Evolutionary conservation across 768 basidiomycete genomes (phyloP).

Genomic region (Sutorius australiensis): DNA sequence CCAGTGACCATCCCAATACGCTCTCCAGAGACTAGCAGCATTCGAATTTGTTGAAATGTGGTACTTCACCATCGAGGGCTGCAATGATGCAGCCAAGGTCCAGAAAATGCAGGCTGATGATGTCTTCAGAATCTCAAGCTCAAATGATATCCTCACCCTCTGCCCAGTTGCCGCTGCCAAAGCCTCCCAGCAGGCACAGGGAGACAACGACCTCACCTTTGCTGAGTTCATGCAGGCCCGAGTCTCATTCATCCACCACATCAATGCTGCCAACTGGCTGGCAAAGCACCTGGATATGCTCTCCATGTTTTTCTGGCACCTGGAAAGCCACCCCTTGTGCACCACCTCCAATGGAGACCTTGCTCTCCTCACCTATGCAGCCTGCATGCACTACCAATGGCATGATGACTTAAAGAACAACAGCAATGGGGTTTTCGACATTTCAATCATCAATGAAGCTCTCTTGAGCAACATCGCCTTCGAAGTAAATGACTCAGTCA

Average conservation of each 20-base stretch:
- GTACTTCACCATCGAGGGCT: not conserved
- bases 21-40: not conserved
- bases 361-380: too few relatives aligned
- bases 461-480: too few relatives aligned
- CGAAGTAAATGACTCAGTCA: not conserved
- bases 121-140: not conserved
- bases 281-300: not conserved
- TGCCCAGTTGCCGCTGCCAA: not conserved
- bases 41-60: not conserved
- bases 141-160: not conserved
- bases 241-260: not conserved
- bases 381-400: too few relatives aligned
- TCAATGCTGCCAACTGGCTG: not conserved
- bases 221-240: not conserved
- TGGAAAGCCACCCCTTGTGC: not conserved
- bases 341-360: not conserved
- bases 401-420: too few relatives aligned
- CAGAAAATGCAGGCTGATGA: not conserved
- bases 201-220: not conserved
- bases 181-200: fast-evolving
- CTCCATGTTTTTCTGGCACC: not conserved
- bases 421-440: too few relatives aligned
- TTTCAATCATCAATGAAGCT: too few relatives aligned
- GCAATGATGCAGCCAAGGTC: not conserved
- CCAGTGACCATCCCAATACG: not conserved